Percentiles rank a stretch among this genome's conserved stretches.
phyloP scores from a whole-genome alignment of 2,329 filamentous ascomycete genomes.

The Stagonosporopsis rhizophila region DNA sequence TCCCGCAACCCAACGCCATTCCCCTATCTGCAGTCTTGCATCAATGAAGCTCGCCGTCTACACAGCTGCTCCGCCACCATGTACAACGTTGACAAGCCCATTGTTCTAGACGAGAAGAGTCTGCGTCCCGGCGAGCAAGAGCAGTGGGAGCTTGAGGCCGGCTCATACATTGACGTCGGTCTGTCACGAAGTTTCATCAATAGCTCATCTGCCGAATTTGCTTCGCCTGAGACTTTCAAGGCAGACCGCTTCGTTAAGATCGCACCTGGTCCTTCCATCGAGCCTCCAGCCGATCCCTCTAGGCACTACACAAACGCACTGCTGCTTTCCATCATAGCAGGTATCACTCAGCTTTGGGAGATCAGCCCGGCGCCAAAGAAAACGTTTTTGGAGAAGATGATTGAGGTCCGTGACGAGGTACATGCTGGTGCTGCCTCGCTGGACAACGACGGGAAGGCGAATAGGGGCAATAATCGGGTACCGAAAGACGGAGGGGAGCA shows the following conservation, averaged over 20 bases:
- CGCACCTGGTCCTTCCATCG: slow-evolving; percentile 25
- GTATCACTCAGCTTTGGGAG: slow-evolving; percentile 47
- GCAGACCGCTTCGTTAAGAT: slow-evolving; percentile 37
- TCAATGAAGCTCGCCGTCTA: slow-evolving; percentile 42
- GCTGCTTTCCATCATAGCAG: slow-evolving; percentile 39
- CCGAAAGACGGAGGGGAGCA: slow-evolving; percentile 19
- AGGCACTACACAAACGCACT: slow-evolving; percentile 35
- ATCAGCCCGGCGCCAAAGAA: slow-evolving; percentile 44
- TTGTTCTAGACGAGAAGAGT: slow-evolving; percentile 32
- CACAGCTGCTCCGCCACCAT: slow-evolving; percentile 36
- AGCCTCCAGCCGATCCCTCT: slow-evolving; percentile 20
- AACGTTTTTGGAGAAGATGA: slow-evolving; percentile 39
- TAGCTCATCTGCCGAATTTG: slow-evolving; percentile 34
- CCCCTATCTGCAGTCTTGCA: slow-evolving; percentile 39
- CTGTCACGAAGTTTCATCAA: slow-evolving; percentile 42
- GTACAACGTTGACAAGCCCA: slow-evolving; percentile 28
- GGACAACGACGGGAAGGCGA: slow-evolving; percentile 13
- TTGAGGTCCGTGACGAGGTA: slow-evolving; percentile 43
- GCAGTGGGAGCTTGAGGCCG: slow-evolving; percentile 35
- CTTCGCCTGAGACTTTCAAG: slow-evolving; percentile 33
- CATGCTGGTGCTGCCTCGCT: slow-evolving; percentile 36
- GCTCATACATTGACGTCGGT: slow-evolving; percentile 41
- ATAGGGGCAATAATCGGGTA: slow-evolving; percentile 7
- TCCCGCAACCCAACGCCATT: slow-evolving; percentile 24
- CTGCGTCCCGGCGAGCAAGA: slow-evolving; percentile 29